These are phyloP conservation scores for Tylopilus sp. DNA, from an alignment of 768 basidiomycete genomes.

Conservation along the genomic window DNA sequence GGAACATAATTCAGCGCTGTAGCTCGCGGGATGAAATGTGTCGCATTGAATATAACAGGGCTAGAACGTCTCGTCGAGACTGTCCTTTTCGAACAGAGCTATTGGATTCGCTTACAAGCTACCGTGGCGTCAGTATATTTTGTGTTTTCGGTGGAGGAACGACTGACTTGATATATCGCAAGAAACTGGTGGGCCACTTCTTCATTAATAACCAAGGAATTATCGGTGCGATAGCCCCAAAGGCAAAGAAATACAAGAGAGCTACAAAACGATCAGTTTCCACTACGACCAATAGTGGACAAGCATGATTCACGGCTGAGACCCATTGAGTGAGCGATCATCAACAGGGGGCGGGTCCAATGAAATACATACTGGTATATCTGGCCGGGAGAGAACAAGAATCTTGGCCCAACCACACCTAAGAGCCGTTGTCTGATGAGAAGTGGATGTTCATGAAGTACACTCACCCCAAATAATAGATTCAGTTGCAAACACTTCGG, in stretches of 20 bases:
- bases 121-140: too few relatives aligned
- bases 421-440: conserved; percentile 19
- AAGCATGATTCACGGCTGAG: conserved; percentile 14
- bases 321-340: not conserved
- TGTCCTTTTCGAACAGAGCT: too few relatives aligned
- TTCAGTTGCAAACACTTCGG: conserved; percentile 52
- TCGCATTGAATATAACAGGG: conserved; percentile 65
- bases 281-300: not conserved
- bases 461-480: conserved; percentile 48
- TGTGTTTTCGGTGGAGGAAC: too few relatives aligned
- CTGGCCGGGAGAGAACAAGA: conserved; percentile 52
- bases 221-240: conserved; percentile 65
- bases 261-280: conserved; percentile 35
- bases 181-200: conserved; percentile 56
- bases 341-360: too few relatives aligned
- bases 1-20: conserved; percentile 83
- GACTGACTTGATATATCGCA: conserved; percentile 62
- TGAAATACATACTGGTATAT: conserved; percentile 52
- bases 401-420: conserved; percentile 67
- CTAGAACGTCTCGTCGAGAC: conserved; percentile 21
- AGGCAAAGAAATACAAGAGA: conserved; percentile 69
- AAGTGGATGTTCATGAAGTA: not conserved
- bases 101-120: too few relatives aligned
- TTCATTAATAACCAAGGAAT: conserved; percentile 59
- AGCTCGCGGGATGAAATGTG: conserved; percentile 72